These are phyloP conservation scores for Jimgerdemannia flammicorona DNA, from an alignment of 192 early-diverging fungal genomes.

Conservation along the genomic window DNA sequence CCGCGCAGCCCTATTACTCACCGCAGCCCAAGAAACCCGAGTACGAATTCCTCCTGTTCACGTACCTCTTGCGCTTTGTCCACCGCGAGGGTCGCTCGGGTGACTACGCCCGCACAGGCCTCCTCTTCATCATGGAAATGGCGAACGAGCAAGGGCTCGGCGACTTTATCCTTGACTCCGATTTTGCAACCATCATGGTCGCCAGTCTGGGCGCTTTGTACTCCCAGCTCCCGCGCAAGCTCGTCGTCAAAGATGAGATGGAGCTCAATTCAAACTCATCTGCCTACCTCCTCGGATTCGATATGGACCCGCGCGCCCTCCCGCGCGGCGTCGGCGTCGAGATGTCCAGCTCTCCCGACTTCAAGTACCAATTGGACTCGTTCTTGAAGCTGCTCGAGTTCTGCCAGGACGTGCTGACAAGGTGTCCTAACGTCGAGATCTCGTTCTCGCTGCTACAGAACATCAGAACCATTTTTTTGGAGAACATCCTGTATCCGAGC, in stretches of 20 bases:
- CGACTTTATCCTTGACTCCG: slow-evolving; percentile 76
- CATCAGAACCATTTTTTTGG: slow-evolving; percentile 76
- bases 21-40: slow-evolving; percentile 36
- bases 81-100: slow-evolving; percentile 82
- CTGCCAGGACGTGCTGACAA: slow-evolving; percentile 65
- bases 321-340: slow-evolving; percentile 44
- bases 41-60: slow-evolving; percentile 85
- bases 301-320: slow-evolving; percentile 28
- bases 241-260: slow-evolving; percentile 53
- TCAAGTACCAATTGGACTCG: slow-evolving; percentile 66
- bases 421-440: slow-evolving; percentile 68
- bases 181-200: slow-evolving; percentile 78
- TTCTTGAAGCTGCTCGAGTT: slow-evolving; percentile 68
- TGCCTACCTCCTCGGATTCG: slow-evolving; percentile 28
- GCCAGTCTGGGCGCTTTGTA: slow-evolving; percentile 87
- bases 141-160: slow-evolving; percentile 60
- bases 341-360: slow-evolving; percentile 50
- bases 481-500: slow-evolving; percentile 83
- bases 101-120: slow-evolving; percentile 83
- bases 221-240: slow-evolving; percentile 81
- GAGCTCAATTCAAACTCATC: slow-evolving; percentile 21
- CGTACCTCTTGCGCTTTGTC: slow-evolving; percentile 86
- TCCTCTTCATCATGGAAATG: slow-evolving; percentile 83
- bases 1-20: not conserved
- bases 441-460: slow-evolving; percentile 54